Evolutionary conservation across 345 rosid species (phyloP).

Genomic region (Arabis hirsuta): DNA sequence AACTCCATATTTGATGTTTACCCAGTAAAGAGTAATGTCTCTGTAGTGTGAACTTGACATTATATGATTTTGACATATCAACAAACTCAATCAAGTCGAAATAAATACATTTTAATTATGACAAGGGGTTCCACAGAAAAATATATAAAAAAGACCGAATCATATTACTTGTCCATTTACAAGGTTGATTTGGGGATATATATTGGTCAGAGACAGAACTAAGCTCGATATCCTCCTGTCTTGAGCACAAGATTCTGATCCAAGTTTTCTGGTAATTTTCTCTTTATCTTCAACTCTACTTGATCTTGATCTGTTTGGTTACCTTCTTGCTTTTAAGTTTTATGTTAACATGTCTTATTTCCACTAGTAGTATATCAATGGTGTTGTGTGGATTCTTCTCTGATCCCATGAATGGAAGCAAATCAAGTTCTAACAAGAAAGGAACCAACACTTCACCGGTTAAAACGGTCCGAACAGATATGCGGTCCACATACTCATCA

Average conservation of each 20-base stretch:
- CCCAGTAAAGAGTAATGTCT: background rate
- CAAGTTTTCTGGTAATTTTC: conserved; percentile 2
- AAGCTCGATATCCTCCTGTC: conserved; percentile 11
- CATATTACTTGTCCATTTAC: background rate
- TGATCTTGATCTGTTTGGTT: background rate
- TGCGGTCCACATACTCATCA: conserved; percentile 40
- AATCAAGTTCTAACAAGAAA: background rate
- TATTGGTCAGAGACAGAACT: conserved; percentile 5
- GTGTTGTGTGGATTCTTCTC: conserved; percentile 27
- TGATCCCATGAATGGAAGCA: background rate
- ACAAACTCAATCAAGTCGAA: conserved; percentile 10
- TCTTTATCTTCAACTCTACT: background rate
- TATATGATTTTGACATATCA: conserved; percentile 18
- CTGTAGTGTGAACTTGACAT: background rate
- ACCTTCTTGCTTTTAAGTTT: background rate
- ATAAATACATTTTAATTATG: background rate
- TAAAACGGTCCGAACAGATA: conserved; percentile 1
- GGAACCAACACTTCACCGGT: background rate
- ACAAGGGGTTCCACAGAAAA: background rate
- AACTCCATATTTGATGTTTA: background rate
- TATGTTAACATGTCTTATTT: background rate
- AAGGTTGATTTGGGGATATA: background rate
- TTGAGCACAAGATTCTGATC: too few relatives aligned
- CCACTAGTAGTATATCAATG: conserved; percentile 7
- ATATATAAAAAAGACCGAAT: conserved; percentile 9